Evolutionary conservation across 2,329 filamentous ascomycete species (phyloP).

Genomic region (Colletotrichum falcatum): DNA sequence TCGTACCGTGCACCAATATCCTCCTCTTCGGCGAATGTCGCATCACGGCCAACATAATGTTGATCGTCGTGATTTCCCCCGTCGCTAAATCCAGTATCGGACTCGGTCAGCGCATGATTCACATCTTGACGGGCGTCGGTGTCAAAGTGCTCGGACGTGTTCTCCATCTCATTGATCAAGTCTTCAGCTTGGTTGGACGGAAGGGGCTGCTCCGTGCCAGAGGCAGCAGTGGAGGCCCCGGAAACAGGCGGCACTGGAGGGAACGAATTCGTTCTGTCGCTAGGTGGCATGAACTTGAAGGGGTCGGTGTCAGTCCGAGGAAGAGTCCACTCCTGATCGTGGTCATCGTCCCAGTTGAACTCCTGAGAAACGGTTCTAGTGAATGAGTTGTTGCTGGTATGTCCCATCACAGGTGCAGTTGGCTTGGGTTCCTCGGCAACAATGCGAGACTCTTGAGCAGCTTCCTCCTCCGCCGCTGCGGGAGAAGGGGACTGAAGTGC

Average conservation of each 20-base stretch:
- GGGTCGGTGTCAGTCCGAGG: conserved; percentile 66
- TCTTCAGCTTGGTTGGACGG: conserved; percentile 65
- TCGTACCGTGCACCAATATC: conserved; percentile 72
- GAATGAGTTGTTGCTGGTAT: conserved; percentile 72
- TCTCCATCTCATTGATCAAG: conserved; percentile 65
- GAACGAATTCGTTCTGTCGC: conserved; percentile 72
- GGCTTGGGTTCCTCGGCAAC: conserved; percentile 21
- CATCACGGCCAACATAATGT: conserved; percentile 58
- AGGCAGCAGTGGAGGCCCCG: conserved; percentile 18
- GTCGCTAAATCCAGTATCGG: conserved; percentile 42
- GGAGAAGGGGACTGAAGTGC: not conserved
- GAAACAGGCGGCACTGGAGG: conserved; percentile 63
- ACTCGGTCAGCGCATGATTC: conserved; percentile 34
- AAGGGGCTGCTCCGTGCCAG: conserved; percentile 53
- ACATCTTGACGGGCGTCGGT: conserved; percentile 50
- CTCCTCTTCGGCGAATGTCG: conserved; percentile 55
- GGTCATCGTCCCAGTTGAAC: conserved; percentile 68
- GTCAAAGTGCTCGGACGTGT: conserved; percentile 55
- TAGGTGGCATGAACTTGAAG: conserved; percentile 70
- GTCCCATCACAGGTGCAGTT: conserved; percentile 45
- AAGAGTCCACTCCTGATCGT: conserved; percentile 69
- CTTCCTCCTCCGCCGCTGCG: not conserved
- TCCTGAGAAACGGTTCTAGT: conserved; percentile 73
- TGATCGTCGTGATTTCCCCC: conserved; percentile 41
- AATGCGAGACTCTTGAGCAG: not conserved